phyloP scores from a whole-genome alignment of 768 basidiomycete species.

The Lentinula raphanica region DNA sequence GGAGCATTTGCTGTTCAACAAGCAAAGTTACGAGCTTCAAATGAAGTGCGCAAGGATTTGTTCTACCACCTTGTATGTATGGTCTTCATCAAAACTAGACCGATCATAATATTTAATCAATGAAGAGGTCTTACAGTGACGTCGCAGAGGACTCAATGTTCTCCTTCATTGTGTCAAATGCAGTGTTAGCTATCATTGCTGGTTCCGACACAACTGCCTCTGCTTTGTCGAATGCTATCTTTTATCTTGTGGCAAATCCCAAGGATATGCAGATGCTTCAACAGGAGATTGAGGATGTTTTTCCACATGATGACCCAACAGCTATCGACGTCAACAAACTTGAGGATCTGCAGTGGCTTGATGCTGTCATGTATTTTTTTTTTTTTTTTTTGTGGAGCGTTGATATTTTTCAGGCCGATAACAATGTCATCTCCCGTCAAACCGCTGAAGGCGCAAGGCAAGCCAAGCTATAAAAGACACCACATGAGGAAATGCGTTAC shows the following conservation, averaged over 20 bases:
- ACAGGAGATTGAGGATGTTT: conserved; percentile 27
- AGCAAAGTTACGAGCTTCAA: neutral
- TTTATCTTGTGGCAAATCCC: conserved; percentile 27
- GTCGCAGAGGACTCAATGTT: conserved; percentile 5
- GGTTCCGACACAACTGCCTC: conserved; percentile 42
- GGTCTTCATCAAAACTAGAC: conserved; percentile 8
- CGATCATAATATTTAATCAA: neutral
- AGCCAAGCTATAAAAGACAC: too few relatives aligned
- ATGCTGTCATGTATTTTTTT: conserved; percentile 27
- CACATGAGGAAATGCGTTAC: too few relatives aligned
- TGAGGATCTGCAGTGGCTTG: conserved; percentile 26
- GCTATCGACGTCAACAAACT: conserved; percentile 16
- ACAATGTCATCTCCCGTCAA: too few relatives aligned
- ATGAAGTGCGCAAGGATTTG: neutral
- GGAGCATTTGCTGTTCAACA: conserved; percentile 18
- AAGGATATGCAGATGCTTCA: conserved; percentile 22
- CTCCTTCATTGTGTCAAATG: conserved; percentile 29
- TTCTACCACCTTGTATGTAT: conserved; percentile 31
- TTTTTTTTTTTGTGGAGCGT: too few relatives aligned
- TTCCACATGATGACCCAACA: conserved; percentile 8
- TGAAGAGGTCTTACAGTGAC: neutral
- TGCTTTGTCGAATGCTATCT: conserved; percentile 27
- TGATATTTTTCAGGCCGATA: too few relatives aligned
- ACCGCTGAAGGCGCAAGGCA: too few relatives aligned
- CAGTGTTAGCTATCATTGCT: conserved; percentile 35